phyloP scores from a whole-genome alignment of 306 rosid genomes.

The Alnus rubra region DNA sequence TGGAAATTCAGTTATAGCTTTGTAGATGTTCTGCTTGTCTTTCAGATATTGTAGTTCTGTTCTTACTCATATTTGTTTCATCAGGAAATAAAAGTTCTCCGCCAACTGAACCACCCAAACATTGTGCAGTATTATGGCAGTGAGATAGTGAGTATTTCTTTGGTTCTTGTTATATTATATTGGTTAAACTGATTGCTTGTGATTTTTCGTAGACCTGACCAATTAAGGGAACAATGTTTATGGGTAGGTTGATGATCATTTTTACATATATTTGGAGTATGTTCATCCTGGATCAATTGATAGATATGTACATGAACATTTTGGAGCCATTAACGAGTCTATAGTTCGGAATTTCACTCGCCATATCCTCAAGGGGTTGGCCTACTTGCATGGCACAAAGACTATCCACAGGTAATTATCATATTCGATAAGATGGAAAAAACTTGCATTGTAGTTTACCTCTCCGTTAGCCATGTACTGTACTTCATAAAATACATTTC shows the following conservation, averaged over 20 bases:
- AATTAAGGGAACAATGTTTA: not conserved
- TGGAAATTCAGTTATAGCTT: not conserved
- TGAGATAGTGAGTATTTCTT: conserved; percentile 69
- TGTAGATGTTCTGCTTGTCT: not conserved
- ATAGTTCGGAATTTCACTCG: conserved; percentile 91
- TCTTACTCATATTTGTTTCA: conserved; percentile 24
- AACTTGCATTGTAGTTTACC: not conserved
- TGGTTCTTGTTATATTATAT: conserved; percentile 22
- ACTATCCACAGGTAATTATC: conserved; percentile 77
- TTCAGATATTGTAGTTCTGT: conserved; percentile 18
- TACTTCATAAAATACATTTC: not conserved
- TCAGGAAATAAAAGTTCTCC: conserved; percentile 93
- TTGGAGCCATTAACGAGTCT: conserved; percentile 89
- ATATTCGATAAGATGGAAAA: not conserved
- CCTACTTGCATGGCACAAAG: conserved; percentile 87
- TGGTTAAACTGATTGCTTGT: conserved; percentile 13
- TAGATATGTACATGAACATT: conserved; percentile 88
- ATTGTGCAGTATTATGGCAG: conserved; percentile 96
- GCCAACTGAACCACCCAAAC: conserved; percentile 82
- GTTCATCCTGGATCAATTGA: conserved; percentile 94
- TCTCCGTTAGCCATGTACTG: not conserved
- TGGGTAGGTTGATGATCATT: conserved; percentile 70
- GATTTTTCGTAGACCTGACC: conserved; percentile 10
- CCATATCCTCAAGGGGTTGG: conserved; percentile 93
- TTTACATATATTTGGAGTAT: conserved; percentile 86